These are phyloP conservation scores for Xylaria sp. DNA, from an alignment of 2,329 filamentous ascomycete genomes.

Conservation along the genomic window DNA sequence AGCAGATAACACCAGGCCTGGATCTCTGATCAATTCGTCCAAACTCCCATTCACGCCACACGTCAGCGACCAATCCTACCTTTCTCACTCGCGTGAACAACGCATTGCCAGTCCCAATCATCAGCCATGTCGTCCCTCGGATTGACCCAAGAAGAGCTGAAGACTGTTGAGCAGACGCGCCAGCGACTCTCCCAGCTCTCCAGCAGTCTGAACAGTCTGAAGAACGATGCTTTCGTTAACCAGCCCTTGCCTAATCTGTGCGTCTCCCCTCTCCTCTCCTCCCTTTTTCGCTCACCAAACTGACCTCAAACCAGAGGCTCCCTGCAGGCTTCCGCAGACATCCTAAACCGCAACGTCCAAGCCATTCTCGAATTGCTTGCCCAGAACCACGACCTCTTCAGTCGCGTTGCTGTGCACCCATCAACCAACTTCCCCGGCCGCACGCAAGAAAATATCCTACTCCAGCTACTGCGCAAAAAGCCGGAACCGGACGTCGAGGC, in stretches of 20 bases:
- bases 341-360: conserved; percentile 65
- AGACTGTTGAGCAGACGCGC: conserved; percentile 65
- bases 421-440: conserved; percentile 68
- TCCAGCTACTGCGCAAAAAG: conserved; percentile 74
- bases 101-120: neutral
- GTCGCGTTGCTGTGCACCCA: conserved; percentile 67
- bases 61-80: too few species aligned
- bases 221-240: conserved; percentile 53
- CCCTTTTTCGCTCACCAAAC: neutral
- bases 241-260: conserved; percentile 65
- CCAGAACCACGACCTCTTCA: conserved; percentile 62
- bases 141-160: conserved; percentile 55
- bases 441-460: conserved; percentile 60
- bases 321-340: conserved; percentile 64
- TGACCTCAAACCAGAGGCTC: conserved; percentile 49
- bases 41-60: too few species aligned
- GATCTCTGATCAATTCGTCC: neutral
- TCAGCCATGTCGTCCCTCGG: conserved; percentile 41
- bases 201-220: conserved; percentile 60
- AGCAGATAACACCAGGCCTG: neutral
- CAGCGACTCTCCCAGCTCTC: conserved; percentile 63
- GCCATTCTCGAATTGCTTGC: conserved; percentile 60
- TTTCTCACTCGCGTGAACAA: neutral
- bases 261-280: conserved; percentile 20
- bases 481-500: conserved; percentile 72